Conservation (phyloP, 2,329 filamentous ascomycete species). For the Plectosphaerella cucumerina region DNA sequence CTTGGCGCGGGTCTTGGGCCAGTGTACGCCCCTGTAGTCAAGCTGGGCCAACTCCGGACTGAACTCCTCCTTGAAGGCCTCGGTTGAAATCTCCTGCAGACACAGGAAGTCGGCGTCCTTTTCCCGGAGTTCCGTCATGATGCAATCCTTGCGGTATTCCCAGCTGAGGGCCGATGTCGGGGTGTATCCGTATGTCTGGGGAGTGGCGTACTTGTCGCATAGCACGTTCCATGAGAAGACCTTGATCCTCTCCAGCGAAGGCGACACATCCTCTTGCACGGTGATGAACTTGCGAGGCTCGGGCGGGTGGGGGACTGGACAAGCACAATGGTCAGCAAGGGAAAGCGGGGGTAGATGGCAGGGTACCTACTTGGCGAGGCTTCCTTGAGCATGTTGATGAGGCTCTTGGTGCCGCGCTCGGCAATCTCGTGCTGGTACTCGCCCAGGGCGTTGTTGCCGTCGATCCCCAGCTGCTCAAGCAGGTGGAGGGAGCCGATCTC, state of each 20-base stretch:
- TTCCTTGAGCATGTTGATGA: slow-evolving; percentile 81
- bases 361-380: slow-evolving; percentile 68
- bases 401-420: slow-evolving; percentile 79
- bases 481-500: slow-evolving; percentile 88
- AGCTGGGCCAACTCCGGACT: slow-evolving; percentile 78
- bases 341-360: not conserved
- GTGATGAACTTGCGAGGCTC: slow-evolving; percentile 71
- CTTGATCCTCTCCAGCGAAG: slow-evolving; percentile 66
- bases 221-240: slow-evolving; percentile 94
- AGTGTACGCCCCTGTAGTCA: slow-evolving; percentile 93
- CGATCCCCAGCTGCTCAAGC: slow-evolving; percentile 83
- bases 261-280: slow-evolving; percentile 63
- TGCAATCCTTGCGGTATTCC: slow-evolving; percentile 80
- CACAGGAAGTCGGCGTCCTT: slow-evolving; percentile 86
- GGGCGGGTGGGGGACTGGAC: slow-evolving; percentile 69
- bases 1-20: slow-evolving; percentile 82
- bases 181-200: slow-evolving; percentile 83
- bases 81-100: slow-evolving; percentile 88
- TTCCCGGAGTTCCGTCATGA: slow-evolving; percentile 75
- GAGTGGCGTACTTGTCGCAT: slow-evolving; percentile 88
- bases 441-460: slow-evolving; percentile 81
- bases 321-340: slow-evolving; percentile 32
- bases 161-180: slow-evolving; percentile 77
- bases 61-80: slow-evolving; percentile 90
- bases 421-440: slow-evolving; percentile 77